Percentiles rank a stretch among this genome's conserved stretches.
Conservation (phyloP, 2,329 filamentous ascomycete species). For the Cercospora canescens region DNA sequence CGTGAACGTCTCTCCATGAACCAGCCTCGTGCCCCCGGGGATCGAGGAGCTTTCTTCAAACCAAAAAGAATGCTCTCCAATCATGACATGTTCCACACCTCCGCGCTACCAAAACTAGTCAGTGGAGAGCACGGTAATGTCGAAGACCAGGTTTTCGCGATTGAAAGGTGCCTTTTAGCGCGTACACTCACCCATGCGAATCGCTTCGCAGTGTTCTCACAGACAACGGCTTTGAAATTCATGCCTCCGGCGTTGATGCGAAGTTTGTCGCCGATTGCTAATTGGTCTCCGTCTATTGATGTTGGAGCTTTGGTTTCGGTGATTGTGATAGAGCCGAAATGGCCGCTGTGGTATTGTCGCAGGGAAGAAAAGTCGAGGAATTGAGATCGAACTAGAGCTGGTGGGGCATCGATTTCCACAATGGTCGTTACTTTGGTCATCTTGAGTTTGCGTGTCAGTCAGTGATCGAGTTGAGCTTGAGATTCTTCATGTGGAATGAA, state of each 20-base stretch:
- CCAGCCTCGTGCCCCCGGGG: neutral
- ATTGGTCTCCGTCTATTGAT: too few relatives aligned
- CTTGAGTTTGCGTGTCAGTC: neutral
- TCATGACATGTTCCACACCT: neutral
- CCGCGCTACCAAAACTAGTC: too few relatives aligned
- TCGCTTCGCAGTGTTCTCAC: neutral
- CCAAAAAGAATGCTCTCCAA: neutral
- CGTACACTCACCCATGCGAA: too few relatives aligned
- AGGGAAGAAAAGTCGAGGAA: neutral
- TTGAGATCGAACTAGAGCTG: neutral
- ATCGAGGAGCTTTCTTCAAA: neutral
- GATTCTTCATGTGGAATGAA: too few relatives aligned
- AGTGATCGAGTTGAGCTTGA: too few relatives aligned
- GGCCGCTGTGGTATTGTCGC: neutral
- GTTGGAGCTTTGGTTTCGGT: neutral
- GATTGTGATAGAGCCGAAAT: neutral
- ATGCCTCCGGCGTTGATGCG: too few relatives aligned
- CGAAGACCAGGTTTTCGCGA: too few relatives aligned
- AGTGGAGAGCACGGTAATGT: too few relatives aligned
- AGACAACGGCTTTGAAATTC: too few relatives aligned
- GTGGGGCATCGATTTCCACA: neutral
- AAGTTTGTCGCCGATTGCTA: too few relatives aligned
- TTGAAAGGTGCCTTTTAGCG: too few relatives aligned
- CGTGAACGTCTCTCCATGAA: neutral
- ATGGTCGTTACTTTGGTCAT: neutral